Base-by-base conservation (phyloP, 805 yeast species). In the Clavispora fructus region DNA sequence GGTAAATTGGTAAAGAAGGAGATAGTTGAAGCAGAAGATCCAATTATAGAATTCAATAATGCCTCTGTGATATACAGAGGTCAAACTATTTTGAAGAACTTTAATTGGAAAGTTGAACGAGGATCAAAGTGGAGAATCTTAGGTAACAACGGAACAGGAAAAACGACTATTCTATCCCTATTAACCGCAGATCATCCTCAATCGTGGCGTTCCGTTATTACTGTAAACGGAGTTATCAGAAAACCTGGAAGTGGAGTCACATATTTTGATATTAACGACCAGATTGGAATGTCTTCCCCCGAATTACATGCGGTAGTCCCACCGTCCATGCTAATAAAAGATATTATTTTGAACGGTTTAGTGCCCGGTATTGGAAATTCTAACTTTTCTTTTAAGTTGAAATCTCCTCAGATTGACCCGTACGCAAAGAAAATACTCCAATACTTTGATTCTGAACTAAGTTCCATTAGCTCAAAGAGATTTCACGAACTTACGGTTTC, bases 151-250 rank as follows among this genome's bases (percentile, higher is more conserved):
- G 99, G 99, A 1, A 77, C 95, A 0, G 99, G 99, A 0, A 92
- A 92, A 62, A 87, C 97, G 1, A 94, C 99, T 0, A 66, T 92
- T 23, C 65, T 94, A 13, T 80, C 97, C 2, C 63, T 94, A 40
- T 73, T 92, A 27, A 90, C 96, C 0, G 90, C 96, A 4, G 99
- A 92, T 57, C 99, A 92, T 61, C 99, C 99, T 1, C 97, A 92
- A 65, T 83, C 97, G 1, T 92, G 98, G 98, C 83, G 80, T 54
- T 75, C 80, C 6, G 79, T 76, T 19, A 74, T 94, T 19, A 64
- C 69, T 7, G 69, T 89, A 40, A 75, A 85, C 54, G 89, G 90
- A 0, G 74, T 74, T 29, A 77, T 82, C 8, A 75, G 97, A 35
- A 76, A 75, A 48, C 82, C 91, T 0, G 99, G 98, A 1, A 71